A percentile compares a stretch with the other conserved stretches of the same genome.
Conservation (phyloP, 2,329 filamentous ascomycete species). For the Aspergillus quadricinctus region DNA sequence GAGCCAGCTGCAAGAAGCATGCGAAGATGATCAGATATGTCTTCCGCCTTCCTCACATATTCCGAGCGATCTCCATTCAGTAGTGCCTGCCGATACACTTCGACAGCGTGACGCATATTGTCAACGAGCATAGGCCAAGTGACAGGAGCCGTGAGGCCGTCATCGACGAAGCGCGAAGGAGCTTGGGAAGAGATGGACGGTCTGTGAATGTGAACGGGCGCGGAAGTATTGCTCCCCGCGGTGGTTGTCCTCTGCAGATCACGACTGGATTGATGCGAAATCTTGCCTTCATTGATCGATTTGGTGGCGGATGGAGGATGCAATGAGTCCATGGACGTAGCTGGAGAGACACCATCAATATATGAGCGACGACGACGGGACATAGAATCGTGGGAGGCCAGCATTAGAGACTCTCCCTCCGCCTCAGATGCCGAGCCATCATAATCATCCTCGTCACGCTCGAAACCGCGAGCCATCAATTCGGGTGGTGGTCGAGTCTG, state of each 20-base stretch:
- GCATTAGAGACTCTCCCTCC: slow-evolving; percentile 70
- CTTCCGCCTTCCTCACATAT: slow-evolving; percentile 91
- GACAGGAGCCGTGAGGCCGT: slow-evolving; percentile 71
- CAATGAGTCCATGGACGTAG: slow-evolving; percentile 87
- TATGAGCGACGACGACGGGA: slow-evolving; percentile 63
- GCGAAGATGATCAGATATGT: slow-evolving; percentile 94
- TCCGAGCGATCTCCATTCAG: slow-evolving; percentile 77
- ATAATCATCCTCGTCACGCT: slow-evolving; percentile 84
- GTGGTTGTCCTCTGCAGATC: slow-evolving; percentile 31
- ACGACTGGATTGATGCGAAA: slow-evolving; percentile 15
- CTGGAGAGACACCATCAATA: slow-evolving; percentile 71
- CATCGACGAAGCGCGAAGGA: slow-evolving; percentile 84
- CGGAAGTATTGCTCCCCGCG: slow-evolving; percentile 52
- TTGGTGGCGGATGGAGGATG: slow-evolving; percentile 62
- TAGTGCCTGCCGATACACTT: slow-evolving; percentile 86
- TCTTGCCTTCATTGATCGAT: slow-evolving; percentile 52
- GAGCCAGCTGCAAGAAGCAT: slow-evolving; percentile 92
- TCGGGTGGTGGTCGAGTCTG: slow-evolving; percentile 86
- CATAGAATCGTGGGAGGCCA: slow-evolving; percentile 64
- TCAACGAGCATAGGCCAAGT: slow-evolving; percentile 88
- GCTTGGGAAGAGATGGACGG: slow-evolving; percentile 49
- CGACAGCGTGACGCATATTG: slow-evolving; percentile 88
- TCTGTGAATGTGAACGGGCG: slow-evolving; percentile 47
- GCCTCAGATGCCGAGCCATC: slow-evolving; percentile 86
- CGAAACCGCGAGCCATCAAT: slow-evolving; percentile 78